phyloP scores from a whole-genome alignment of 805 yeast genomes.

The Barnettozyma sp. region DNA sequence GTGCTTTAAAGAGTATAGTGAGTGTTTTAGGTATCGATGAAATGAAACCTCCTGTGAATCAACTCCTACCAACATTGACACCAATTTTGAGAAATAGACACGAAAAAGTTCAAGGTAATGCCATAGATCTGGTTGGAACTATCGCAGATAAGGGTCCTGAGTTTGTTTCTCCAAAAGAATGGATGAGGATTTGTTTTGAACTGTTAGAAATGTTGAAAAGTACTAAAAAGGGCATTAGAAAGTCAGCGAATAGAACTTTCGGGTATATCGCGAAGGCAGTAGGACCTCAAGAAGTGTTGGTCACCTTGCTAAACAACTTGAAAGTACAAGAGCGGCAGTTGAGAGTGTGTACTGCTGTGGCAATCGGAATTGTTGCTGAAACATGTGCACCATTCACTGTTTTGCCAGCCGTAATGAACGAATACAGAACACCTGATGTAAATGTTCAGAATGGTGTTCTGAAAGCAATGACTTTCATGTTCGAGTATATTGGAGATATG shows the following conservation, averaged over 20 bases:
- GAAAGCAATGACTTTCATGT: constrained; percentile 83
- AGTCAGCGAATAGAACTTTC: constrained; percentile 84
- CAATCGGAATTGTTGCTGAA: constrained; percentile 94
- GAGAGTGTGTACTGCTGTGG: constrained; percentile 96
- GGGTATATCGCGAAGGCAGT: constrained; percentile 87
- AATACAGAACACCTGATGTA: constrained; percentile 83
- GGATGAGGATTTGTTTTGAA: constrained; percentile 96
- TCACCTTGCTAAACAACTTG: constrained; percentile 73
- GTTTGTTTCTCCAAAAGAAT: constrained; percentile 81
- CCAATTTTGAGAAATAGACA: constrained; percentile 88
- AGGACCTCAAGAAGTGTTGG: constrained; percentile 93
- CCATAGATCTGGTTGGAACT: constrained; percentile 71
- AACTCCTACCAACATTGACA: constrained; percentile 78
- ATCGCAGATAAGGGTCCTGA: constrained; percentile 79
- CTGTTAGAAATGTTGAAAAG: constrained; percentile 83
- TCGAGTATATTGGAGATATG: constrained; percentile 82
- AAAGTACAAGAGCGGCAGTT: constrained; percentile 93
- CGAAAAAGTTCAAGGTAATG: constrained; percentile 82
- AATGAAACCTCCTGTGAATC: constrained; percentile 76
- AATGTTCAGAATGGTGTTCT: constrained; percentile 94
- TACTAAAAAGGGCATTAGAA: constrained; percentile 64
- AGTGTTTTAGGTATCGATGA: constrained; percentile 49
- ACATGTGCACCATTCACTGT: constrained; percentile 90
- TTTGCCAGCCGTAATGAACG: constrained; percentile 91
- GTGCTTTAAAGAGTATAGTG: constrained; percentile 61